Base-by-base conservation (phyloP, 352 stramenopile genomes). In the Phytophthora foliorum region DNA sequence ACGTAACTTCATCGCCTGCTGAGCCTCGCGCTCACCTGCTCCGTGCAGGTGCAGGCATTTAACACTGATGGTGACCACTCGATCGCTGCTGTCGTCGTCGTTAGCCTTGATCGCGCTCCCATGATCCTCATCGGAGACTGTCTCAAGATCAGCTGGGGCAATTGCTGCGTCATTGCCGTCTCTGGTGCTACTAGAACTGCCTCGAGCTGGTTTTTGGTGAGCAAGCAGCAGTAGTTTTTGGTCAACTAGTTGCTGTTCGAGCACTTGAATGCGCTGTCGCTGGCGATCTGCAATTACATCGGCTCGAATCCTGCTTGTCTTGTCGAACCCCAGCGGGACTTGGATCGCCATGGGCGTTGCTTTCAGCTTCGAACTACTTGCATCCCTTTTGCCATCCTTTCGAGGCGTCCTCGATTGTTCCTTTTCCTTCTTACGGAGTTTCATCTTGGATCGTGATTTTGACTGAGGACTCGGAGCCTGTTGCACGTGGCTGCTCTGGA, bases 191-290 rank as follows among this genome's bases (percentile, higher is more conserved):
- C 19, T 56, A 17, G 39, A 45, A 24, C n/a, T 32, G 17, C 22
- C 53, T 16, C 48, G 21, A 25, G 31, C 17, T 31, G 41, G 38
- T 25, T 55, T 56, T 62, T 67, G 54, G 62, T 77, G 65, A 31
- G 51, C 69, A 21, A 89, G 29, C 22, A 75, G 53, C 29, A 81
- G 59, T 56, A 88, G 46, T 49, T 81, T 85, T 62, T 89, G 77
- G 50, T 91, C 84, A 49, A 88, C 51, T 32, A 93, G 70, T 60
- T 93, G 82, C 61, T 93, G 81, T 67, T 91, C 72, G 11, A 92
- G 64, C 24, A 91, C 72, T 16, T 72, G 63, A 27, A 92, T 82
- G 22, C 82, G 80, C 57, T 89, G 74, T 19, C 81, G 77, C 38
- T 91, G 79, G 2, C 82, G 78, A 32, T 75, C 46, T 17, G 72